Conservation (phyloP, 805 yeast species). For the Monosporozyma unispora region DNA sequence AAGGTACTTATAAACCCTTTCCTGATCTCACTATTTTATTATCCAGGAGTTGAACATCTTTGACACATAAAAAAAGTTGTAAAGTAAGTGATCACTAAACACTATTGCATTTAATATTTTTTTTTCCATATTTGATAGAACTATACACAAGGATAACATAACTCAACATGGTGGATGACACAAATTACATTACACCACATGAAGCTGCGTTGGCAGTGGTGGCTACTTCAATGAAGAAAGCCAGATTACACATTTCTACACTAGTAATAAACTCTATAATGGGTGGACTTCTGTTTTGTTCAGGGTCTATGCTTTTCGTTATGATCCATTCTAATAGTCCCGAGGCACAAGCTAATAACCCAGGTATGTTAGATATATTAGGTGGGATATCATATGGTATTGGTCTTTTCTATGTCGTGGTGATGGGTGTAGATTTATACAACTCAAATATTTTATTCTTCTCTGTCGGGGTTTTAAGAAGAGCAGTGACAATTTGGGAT, state of each 20-base stretch:
- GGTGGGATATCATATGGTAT: constrained; percentile 61
- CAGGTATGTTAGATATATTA: constrained; percentile 44
- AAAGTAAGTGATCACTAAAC: too few species aligned
- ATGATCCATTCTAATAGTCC: constrained; percentile 46
- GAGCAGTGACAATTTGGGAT: constrained; percentile 61
- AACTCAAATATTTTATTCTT: constrained; percentile 69
- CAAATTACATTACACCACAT: constrained; percentile 60
- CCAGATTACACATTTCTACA: constrained; percentile 53
- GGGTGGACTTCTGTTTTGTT: constrained; percentile 60
- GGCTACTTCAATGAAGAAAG: constrained; percentile 78
- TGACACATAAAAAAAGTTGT: too few species aligned
- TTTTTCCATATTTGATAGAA: too few species aligned
- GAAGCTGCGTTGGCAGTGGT: constrained; percentile 79
- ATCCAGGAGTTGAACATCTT: too few species aligned
- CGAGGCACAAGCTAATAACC: constrained; percentile 29
- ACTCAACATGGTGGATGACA: constrained; percentile 36
- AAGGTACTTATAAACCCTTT: too few species aligned
- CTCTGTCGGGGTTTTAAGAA: constrained; percentile 56
- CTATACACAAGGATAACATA: too few species aligned
- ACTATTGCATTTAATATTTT: too few species aligned
- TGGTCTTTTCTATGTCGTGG: constrained; percentile 66
- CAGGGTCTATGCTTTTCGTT: constrained; percentile 66
- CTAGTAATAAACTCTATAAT: constrained; percentile 54
- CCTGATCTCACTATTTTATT: too few species aligned
- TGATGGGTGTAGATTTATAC: constrained; percentile 67